A percentile compares a stretch with the other conserved stretches of the same genome.
These are phyloP conservation scores for Umbelopsis sp. DNA, from an alignment of 192 early-diverging fungal species.

Conservation along the genomic window DNA sequence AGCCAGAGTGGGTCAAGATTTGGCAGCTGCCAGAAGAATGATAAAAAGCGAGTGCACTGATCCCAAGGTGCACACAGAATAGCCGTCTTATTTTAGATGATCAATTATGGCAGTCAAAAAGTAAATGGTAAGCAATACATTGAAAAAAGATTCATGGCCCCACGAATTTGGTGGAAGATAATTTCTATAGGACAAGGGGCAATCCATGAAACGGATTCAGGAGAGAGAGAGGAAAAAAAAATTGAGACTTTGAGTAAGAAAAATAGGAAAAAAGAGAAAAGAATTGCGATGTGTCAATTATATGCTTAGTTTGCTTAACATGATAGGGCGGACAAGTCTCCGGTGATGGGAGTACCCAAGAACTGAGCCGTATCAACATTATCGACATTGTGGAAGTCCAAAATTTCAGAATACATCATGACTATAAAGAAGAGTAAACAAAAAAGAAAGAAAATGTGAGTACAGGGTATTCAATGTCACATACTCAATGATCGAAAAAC, in stretches of 20 bases:
- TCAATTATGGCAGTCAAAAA: too few relatives aligned
- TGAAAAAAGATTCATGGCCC: too few relatives aligned
- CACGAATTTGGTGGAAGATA: too few relatives aligned
- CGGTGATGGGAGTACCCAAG: conserved; percentile 43
- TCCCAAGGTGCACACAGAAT: too few relatives aligned
- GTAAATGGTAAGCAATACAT: too few relatives aligned
- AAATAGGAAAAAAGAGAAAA: not conserved
- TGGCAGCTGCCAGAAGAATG: too few relatives aligned
- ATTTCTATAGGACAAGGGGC: not conserved
- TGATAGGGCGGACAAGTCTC: conserved; percentile 18
- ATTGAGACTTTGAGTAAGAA: not conserved
- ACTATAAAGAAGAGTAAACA: conserved; percentile 40
- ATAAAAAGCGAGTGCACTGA: too few relatives aligned
- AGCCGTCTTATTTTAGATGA: too few relatives aligned
- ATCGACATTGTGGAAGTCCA: conserved; percentile 69
- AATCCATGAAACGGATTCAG: not conserved
- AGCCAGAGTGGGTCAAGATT: too few relatives aligned
- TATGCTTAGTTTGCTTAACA: not conserved
- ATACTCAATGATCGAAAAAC: not conserved
- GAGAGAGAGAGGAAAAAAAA: not conserved
- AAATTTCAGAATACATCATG: conserved; percentile 87
- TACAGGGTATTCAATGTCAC: not conserved
- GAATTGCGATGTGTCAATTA: not conserved
- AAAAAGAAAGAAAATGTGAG: not conserved
- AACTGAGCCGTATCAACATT: conserved; percentile 47